Conservation (phyloP, 2,329 filamentous ascomycete species). For the Stenocarpella maydis region DNA sequence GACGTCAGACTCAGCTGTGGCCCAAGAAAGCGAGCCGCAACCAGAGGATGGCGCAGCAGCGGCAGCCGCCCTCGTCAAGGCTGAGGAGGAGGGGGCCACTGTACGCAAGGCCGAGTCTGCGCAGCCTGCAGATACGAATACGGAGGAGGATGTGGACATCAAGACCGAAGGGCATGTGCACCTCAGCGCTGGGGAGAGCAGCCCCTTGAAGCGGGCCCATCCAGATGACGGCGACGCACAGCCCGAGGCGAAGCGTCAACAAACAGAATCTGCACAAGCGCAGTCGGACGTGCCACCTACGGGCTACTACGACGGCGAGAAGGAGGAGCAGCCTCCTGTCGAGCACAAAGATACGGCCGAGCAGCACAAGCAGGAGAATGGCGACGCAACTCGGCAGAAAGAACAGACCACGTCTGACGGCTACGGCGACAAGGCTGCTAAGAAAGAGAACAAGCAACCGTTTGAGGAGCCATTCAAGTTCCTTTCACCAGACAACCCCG, state of each 20-base stretch:
- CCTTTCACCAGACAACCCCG: conserved; percentile 75
- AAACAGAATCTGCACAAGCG: conserved; percentile 34
- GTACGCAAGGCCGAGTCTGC: conserved; percentile 33
- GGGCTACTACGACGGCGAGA: conserved; percentile 32
- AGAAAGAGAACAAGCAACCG: conserved; percentile 57
- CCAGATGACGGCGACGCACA: conserved; percentile 33
- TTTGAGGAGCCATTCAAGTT: conserved; percentile 97
- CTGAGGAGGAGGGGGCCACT: conserved; percentile 23
- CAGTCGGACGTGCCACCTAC: conserved; percentile 34
- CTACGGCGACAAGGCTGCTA: conserved; percentile 42
- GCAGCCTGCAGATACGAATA: conserved; percentile 37
- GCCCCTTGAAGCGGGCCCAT: conserved; percentile 33
- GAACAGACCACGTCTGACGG: conserved; percentile 39
- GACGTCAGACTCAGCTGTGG: background rate
- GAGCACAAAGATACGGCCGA: conserved; percentile 22
- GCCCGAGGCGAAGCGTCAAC: conserved; percentile 29
- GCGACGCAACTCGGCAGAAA: conserved; percentile 30
- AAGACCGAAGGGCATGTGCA: conserved; percentile 23
- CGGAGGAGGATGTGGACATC: conserved; percentile 36
- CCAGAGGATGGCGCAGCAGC: conserved; percentile 22
- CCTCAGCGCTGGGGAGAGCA: conserved; percentile 1
- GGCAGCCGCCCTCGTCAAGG: conserved; percentile 24
- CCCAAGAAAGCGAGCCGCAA: conserved; percentile 18
- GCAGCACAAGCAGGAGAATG: conserved; percentile 18
- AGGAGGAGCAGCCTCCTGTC: conserved; percentile 21